Conservation (phyloP, 768 basidiomycete species). For the Kwoniella dejecticola region DNA sequence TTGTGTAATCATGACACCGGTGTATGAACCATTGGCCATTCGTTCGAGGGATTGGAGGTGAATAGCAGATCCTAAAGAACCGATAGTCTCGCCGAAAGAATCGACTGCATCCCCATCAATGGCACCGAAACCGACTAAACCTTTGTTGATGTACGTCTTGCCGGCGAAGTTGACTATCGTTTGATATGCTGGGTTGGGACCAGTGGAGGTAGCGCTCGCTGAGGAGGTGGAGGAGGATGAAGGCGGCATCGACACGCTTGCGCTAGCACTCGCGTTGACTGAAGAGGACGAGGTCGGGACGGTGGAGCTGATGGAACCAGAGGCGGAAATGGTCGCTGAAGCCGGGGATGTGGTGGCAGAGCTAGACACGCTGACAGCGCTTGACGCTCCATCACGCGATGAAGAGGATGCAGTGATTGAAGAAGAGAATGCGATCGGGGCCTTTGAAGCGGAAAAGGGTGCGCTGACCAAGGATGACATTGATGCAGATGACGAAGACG, state of each 20-base stretch:
- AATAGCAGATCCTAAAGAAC: conserved; percentile 68
- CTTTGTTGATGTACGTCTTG: conserved; percentile 43
- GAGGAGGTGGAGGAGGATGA: conserved; percentile 2
- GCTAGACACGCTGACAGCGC: too few relatives aligned
- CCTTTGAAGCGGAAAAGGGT: too few relatives aligned
- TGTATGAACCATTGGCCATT: conserved; percentile 57
- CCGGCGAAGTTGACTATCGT: conserved; percentile 30
- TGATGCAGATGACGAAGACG: too few relatives aligned
- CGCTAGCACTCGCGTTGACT: background rate
- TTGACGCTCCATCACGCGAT: too few relatives aligned
- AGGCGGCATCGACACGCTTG: background rate
- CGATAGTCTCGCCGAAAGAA: conserved; percentile 51
- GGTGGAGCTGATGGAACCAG: background rate
- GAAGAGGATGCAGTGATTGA: too few relatives aligned
- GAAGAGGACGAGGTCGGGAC: background rate
- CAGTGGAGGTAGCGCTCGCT: conserved; percentile 11
- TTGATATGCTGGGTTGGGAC: conserved; percentile 27
- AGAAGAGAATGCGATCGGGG: too few relatives aligned
- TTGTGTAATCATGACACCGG: conserved; percentile 63
- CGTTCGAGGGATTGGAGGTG: conserved; percentile 58
- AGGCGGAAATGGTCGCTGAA: background rate
- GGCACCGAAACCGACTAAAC: conserved; percentile 41
- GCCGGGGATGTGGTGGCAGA: background rate
- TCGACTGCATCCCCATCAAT: conserved; percentile 30
- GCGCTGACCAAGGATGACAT: too few relatives aligned